Evolutionary conservation across 1,284 basidiomycete genomes (phyloP), one percentile per base, ranked within the genome.

Genomic region (Microbotryum intermedium): DNA sequence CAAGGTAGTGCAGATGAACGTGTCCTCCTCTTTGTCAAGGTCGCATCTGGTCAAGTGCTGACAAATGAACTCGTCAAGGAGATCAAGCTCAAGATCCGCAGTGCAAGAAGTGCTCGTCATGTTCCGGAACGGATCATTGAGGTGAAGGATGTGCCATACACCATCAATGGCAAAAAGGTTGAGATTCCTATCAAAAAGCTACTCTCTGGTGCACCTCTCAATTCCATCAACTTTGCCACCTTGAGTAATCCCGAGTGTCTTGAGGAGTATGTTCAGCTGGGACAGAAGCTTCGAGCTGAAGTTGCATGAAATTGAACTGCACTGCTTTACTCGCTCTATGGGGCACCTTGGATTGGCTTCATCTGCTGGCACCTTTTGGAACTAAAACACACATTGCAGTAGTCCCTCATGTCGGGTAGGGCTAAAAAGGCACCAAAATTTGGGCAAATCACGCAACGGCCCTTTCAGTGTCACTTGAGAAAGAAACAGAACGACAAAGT

Each of bases 131-230:
- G 86, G 81, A 83, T 89, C 61, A 76, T 87, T 20, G 81, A 84
- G 71, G 85, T 85, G 5, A 66, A 73, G 11, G 88, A 88, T 72
- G 81, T 90, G 29, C 88, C 88, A 4, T 85, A 90, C 72, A 92
- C 89, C 10, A 76, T 91, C 58, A 91, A 90, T 65, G 85, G 86
- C 45, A 93, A 92, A 73, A 82, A 85, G 53, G 87, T 91, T 53
- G 89, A 91, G 74, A 85, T 89, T 13, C 81, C 85, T 6, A 84
- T 88, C 42, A 88, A 87, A 74, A 88, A 88, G 80, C 83, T 84
- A 42, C 42, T 65, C 13, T 55, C 53, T 46, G 62, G 66, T n/a
- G 58, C 55, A 3, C 34, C 46, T 16, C 52, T 61, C 28, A 28
- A 43, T 8, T 45, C 53, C 7, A 58, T 68, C n/a, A 65, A 63